phyloP scores from a whole-genome alignment of 2,329 filamentous ascomycete genomes.

The Aspergillus neotritici region DNA sequence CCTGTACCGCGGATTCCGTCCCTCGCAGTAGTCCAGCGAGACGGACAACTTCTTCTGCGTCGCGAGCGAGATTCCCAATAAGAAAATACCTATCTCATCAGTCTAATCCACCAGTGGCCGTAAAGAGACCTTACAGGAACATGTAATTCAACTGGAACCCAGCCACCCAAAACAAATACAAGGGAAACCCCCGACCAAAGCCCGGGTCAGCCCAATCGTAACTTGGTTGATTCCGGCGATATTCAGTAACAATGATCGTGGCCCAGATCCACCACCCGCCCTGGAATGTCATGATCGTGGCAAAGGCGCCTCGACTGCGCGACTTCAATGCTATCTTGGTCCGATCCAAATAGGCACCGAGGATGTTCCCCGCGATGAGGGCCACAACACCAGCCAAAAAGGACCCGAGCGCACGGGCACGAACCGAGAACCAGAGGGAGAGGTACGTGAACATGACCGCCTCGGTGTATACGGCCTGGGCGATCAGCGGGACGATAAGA shows the following conservation, averaged over 20 bases:
- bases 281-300: constrained; percentile 47
- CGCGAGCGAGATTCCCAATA: constrained; percentile 58
- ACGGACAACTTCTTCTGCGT: constrained; percentile 60
- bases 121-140: constrained; percentile 49
- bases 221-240: constrained; percentile 50
- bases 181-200: constrained; percentile 61
- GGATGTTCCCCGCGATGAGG: constrained; percentile 58
- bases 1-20: constrained; percentile 68
- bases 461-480: constrained; percentile 65
- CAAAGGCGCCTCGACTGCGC: constrained; percentile 53
- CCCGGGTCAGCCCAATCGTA: constrained; percentile 61
- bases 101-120: background rate
- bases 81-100: constrained; percentile 56
- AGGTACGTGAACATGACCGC: constrained; percentile 68
- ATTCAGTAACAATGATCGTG: constrained; percentile 59
- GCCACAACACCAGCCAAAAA: constrained; percentile 65
- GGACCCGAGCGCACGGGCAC: constrained; percentile 63
- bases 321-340: constrained; percentile 49
- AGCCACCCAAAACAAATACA: constrained; percentile 62
- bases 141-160: constrained; percentile 71
- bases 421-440: constrained; percentile 63
- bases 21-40: constrained; percentile 63
- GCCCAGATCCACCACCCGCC: constrained; percentile 70
- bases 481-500: constrained; percentile 61
- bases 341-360: constrained; percentile 62